Base-by-base conservation (phyloP, 345 rosid genomes). In the Gossypium anomalum region DNA sequence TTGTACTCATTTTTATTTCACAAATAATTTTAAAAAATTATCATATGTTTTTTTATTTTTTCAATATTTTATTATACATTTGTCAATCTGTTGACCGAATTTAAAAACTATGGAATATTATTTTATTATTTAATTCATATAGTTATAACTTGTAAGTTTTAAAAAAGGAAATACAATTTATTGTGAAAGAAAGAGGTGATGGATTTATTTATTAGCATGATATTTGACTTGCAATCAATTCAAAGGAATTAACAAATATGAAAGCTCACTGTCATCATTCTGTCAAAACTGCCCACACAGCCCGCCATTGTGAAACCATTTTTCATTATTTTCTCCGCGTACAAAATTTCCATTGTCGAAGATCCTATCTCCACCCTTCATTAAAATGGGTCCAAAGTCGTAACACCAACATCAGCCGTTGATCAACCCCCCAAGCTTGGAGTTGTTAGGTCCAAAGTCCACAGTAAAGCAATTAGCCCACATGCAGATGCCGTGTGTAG, bases 401-500 rank as follows among this genome's bases (percentile, higher is more conserved):
- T 52, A 17, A 11, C 16, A 23, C 2, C 52, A 57, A 60, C 27
- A 59, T 25, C 67, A 23, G 41, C 76, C 68, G 10, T 73, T 74
- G 77, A 63, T 63, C 60, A 10, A 38, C 25, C 60, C 10, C 25
- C 22, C 6, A 0, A 19, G 9, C 5, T 55, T 34, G 60, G 66
- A 53, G n/a, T 23, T 29, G 9, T 51, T 63, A 13, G 65, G 53
- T 34, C 67, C 17, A 45, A 17, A 66, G 27, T 57, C 63, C 51
- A 17, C 13, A 64, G 43, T 49, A 73, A 57, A 57, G 57, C n/a
- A 23, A 14, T 48, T n/a, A 38, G 7, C 44, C 56, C 80, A 79
- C 85, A 79, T 85, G 89, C 47, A 55, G 3, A 23, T 16, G 60
- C 85, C 89, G 85, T 79, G 86, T 73, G 82, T 80, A 69, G 67